Evolutionary conservation across 2,329 filamentous ascomycete species (phyloP).

Genomic region (Dactylellina haptotyla): DNA sequence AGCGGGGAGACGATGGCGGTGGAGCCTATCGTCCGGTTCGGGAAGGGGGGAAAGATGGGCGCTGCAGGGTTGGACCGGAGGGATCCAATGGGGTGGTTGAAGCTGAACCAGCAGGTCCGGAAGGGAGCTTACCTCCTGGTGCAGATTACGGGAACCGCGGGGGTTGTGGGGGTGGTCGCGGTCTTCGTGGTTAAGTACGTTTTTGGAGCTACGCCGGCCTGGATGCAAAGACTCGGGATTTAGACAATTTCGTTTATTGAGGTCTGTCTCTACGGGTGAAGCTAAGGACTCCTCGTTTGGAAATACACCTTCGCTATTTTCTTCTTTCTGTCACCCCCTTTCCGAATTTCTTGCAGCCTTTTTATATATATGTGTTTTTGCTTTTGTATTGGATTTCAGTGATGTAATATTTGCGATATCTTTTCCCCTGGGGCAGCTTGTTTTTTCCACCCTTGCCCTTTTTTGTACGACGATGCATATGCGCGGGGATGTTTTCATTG

Average conservation of each 20-base stretch:
- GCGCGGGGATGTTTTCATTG: conserved; percentile 40
- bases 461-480: conserved; percentile 26
- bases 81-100: conserved; percentile 51
- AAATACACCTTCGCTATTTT: not conserved
- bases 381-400: not conserved
- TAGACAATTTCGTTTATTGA: conserved; percentile 12
- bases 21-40: conserved; percentile 39
- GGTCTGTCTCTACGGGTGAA: not conserved
- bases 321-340: not conserved
- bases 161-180: conserved; percentile 37
- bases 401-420: conserved; percentile 31
- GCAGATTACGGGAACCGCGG: conserved; percentile 44
- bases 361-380: conserved; percentile 1
- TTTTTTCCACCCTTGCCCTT: not conserved
- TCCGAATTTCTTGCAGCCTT: not conserved
- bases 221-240: conserved; percentile 43
- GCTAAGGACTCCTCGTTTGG: no score
- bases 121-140: conserved; percentile 38
- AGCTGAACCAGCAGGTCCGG: conserved; percentile 26
- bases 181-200: conserved; percentile 49
- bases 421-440: conserved; percentile 1
- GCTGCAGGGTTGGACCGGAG: conserved; percentile 25
- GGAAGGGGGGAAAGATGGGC: conserved; percentile 27
- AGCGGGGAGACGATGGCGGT: conserved; percentile 28
- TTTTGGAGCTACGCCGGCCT: conserved; percentile 35